Base-by-base conservation (phyloP, 2,329 filamentous ascomycete species). In the Didymella arachidicola region DNA sequence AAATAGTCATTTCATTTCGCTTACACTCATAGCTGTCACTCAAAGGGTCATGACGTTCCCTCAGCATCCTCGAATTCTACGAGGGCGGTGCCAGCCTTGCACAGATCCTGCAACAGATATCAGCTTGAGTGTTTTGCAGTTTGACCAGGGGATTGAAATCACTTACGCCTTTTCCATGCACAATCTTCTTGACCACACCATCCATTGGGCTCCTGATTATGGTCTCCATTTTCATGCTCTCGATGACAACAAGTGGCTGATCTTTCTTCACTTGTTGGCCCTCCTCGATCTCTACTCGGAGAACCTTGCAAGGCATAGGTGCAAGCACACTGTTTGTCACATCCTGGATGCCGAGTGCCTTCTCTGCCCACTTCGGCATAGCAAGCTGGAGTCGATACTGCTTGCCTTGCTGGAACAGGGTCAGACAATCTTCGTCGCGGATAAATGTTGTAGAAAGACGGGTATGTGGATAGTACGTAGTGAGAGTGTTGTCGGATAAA, bases 281-380 rank as follows among this genome's bases (percentile, higher is more conserved):
- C 67, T 92, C 92, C 27, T 84, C 79, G 0, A 97, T 92, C 77
- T 97, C 91, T 46, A 97, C 95, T 65, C 92, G 87, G 61, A 99
- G 80, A 26, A 99, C 89, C 80, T 98, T 98, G 79, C 95, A 98
- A 1, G 95, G 95, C 95, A 99, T 99, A 0, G 95, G 95, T 22
- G 95, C 92, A 25, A 91, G 83, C 1, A 98, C 92, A 52, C 90
- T 95, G 59, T 94, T 93, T 7, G 88, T 83, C 0, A 85, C 84
- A 71, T 96, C 92, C 75, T 92, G 93, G 62, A 91, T 80, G 0
- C 94, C 93, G 7, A 97, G 82, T 0, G 92, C 93, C 78, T 96
- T 94, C 68, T 93, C 91, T 57, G 90, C 89, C 93, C 93, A 99
- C 43, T 82, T 82, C 0, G 94, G 93, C 43, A 81, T 77, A 0